phyloP scores from a whole-genome alignment of 345 rosid species.

The Eucalyptus pumila region DNA sequence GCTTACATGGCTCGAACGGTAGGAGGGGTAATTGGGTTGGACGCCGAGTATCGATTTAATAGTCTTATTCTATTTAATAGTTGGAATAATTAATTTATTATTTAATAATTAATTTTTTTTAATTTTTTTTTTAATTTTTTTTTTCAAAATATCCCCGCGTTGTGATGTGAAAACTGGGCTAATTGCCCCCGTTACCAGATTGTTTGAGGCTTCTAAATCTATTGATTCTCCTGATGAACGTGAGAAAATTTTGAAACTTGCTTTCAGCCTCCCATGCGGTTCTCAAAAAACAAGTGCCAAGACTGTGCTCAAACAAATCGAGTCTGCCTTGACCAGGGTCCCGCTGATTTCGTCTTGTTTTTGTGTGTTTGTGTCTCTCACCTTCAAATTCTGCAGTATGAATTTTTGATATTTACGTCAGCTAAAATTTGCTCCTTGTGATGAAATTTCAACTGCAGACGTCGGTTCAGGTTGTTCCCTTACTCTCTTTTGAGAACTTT shows the following conservation, averaged over 20 bases:
- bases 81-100: no score
- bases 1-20: conserved; percentile 74
- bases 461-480: conserved; percentile 7
- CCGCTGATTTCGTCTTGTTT: neutral
- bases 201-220: conserved; percentile 42
- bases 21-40: conserved; percentile 75
- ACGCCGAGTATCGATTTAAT: conserved; percentile 47
- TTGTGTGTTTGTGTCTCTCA: neutral
- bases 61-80: no score
- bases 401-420: conserved; percentile 19
- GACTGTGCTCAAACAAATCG: conserved; percentile 29
- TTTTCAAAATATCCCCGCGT: conserved; percentile 17
- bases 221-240: conserved; percentile 34
- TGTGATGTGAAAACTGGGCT: conserved; percentile 66
- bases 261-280: conserved; percentile 43
- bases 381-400: neutral
- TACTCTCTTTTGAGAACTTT: neutral
- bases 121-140: no score
- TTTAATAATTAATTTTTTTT: no score
- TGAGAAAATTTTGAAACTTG: conserved; percentile 16
- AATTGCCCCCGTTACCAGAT: conserved; percentile 40
- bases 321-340: conserved; percentile 51
- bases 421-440: conserved; percentile 39
- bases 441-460: conserved; percentile 47
- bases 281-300: conserved; percentile 39